These are phyloP conservation scores for Protomyces macrosporus DNA, from an alignment of 1,139 yeast species.

Conservation along the genomic window DNA sequence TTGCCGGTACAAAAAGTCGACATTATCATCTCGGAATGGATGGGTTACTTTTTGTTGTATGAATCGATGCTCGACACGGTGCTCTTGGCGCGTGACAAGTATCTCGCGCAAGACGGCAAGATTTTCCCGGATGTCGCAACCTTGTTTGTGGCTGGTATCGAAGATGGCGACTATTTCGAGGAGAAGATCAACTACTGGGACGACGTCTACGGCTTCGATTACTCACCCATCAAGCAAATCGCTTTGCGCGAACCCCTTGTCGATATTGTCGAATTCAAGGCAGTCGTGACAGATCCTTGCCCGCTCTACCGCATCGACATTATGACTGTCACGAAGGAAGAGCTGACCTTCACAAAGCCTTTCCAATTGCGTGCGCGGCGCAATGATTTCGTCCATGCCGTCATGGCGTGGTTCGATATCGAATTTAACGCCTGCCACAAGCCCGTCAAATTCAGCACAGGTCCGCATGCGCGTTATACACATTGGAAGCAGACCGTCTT, in stretches of 20 bases:
- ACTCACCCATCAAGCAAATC: conserved; percentile 61
- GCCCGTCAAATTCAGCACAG: conserved; percentile 44
- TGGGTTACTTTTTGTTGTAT: conserved; percentile 94
- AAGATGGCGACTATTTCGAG: conserved; percentile 87
- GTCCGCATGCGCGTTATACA: conserved; percentile 46
- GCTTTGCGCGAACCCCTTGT: conserved; percentile 94
- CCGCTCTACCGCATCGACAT: conserved; percentile 78
- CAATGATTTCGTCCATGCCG: conserved; percentile 79
- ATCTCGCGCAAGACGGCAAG: conserved; percentile 78
- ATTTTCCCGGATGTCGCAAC: conserved; percentile 94
- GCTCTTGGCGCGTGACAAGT: conserved; percentile 85
- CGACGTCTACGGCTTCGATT: conserved; percentile 94
- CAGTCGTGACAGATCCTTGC: conserved; percentile 67
- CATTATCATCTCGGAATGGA: conserved; percentile 96
- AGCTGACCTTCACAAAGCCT: conserved; percentile 64
- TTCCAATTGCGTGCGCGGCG: conserved; percentile 70
- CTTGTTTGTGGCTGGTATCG: conserved; percentile 87
- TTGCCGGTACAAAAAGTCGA: conserved; percentile 78
- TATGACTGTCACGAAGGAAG: conserved; percentile 78
- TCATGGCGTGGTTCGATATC: conserved; percentile 92
- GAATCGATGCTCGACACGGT: conserved; percentile 99
- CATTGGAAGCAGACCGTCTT: conserved; percentile 96
- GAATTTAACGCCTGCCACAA: conserved; percentile 57
- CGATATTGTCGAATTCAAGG: conserved; percentile 76
- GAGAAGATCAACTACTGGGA: conserved; percentile 95